A percentile compares a stretch with the other conserved stretches of the same genome.
Conservation (phyloP, 768 basidiomycete genomes). For the Calocera viscosa region DNA sequence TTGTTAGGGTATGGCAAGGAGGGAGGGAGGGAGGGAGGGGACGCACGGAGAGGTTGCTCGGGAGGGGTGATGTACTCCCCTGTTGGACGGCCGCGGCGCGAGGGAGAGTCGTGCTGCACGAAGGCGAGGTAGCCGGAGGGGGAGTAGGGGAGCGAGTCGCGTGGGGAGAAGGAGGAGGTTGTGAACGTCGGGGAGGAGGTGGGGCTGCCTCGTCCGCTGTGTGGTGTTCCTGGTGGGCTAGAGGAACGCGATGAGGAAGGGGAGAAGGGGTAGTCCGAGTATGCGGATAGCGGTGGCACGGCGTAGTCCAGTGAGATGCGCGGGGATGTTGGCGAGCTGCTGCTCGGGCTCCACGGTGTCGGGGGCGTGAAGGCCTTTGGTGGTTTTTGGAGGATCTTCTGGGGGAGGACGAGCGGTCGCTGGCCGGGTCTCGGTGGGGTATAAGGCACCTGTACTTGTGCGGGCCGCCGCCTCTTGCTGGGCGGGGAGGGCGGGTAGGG, state of each 20-base stretch:
- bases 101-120: not conserved
- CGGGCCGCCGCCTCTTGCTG: not conserved
- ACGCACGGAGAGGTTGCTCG: not conserved
- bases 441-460: not conserved
- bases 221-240: not conserved
- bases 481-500: not conserved
- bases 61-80: conserved; percentile 6
- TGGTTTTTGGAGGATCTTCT: not conserved
- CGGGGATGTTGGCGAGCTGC: not conserved
- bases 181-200: not conserved
- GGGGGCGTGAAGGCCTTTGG: not conserved
- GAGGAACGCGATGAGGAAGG: not conserved
- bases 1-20: not conserved
- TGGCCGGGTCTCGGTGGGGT: not conserved
- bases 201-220: not conserved
- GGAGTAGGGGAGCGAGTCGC: not conserved
- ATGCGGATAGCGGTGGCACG: not conserved
- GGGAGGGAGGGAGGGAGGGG: not conserved
- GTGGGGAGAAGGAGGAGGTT: not conserved
- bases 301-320: not conserved
- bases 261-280: not conserved
- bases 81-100: not conserved
- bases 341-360: not conserved
- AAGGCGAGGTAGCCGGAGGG: not conserved
- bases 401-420: not conserved